A percentile compares a stretch with the other conserved stretches of the same genome.
phyloP scores from a whole-genome alignment of 2,329 filamentous ascomycete species.

The Aspergillus tanneri region DNA sequence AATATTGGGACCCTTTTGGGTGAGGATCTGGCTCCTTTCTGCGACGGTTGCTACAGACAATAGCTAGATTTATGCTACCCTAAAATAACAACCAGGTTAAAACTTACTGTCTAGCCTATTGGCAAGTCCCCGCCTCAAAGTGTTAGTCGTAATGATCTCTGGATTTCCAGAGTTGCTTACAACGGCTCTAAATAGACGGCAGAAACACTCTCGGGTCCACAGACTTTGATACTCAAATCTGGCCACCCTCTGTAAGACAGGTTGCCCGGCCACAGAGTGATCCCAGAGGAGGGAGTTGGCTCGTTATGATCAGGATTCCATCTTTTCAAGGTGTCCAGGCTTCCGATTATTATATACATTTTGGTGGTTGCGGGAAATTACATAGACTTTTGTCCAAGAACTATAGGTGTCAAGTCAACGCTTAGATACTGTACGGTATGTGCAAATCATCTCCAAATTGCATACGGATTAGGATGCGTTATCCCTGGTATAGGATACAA shows the following conservation, averaged over 20 bases:
- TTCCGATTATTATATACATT: no score
- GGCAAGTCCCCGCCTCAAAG: slow-evolving; percentile 10
- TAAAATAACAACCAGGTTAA: not conserved
- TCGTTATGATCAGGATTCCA: slow-evolving; percentile 14
- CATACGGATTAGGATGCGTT: no score
- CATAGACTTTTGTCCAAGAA: no score
- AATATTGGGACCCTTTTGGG: slow-evolving; percentile 13
- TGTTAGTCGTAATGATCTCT: slow-evolving; percentile 14
- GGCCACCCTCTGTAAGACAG: slow-evolving; percentile 9
- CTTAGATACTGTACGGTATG: no score
- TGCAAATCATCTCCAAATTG: no score
- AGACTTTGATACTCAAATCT: slow-evolving; percentile 10
- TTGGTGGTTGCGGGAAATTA: no score
- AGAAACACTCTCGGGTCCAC: slow-evolving; percentile 11
- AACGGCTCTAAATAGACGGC: slow-evolving; percentile 7
- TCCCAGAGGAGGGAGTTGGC: slow-evolving; percentile 8
- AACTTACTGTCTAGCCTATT: slow-evolving; percentile 15
- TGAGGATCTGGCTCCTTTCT: slow-evolving; percentile 14
- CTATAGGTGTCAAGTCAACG: no score
- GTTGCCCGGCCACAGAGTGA: slow-evolving; percentile 8
- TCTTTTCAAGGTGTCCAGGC: slow-evolving; percentile 7
- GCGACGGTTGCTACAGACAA: slow-evolving; percentile 7
- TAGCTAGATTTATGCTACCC: slow-evolving; percentile 1
- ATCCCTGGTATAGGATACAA: no score
- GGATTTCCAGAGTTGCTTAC: slow-evolving; percentile 14